phyloP scores from a whole-genome alignment of 176 grass and related monocot genomes.

The Oryza brachyantha region DNA sequence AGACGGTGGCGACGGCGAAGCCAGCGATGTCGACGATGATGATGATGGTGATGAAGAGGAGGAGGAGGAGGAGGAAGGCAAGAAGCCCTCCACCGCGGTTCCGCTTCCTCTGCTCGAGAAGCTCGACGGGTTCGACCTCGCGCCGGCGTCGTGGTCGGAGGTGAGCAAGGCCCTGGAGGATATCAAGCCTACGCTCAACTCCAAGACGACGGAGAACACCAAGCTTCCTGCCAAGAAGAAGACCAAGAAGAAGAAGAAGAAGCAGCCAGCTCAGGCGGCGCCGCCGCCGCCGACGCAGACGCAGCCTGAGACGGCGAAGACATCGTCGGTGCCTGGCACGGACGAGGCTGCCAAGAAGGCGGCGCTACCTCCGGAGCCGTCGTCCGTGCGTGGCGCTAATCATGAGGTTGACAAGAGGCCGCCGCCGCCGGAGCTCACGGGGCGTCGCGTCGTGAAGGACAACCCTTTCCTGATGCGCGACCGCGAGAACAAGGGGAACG shows the following conservation, averaged over 20 bases:
- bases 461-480: constrained; percentile 86
- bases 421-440: constrained; percentile 48
- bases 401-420: not conserved
- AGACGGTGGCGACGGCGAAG: not conserved
- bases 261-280: not conserved
- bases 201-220: not conserved
- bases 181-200: constrained; percentile 64
- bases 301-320: not conserved
- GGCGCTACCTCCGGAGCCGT: not conserved
- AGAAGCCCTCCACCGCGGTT: constrained; percentile 47
- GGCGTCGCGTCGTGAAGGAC: constrained; percentile 60
- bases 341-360: not conserved
- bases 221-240: constrained; percentile 32
- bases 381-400: not conserved
- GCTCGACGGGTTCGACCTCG: constrained; percentile 69
- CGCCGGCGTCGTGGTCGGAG: constrained; percentile 81
- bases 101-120: constrained; percentile 78
- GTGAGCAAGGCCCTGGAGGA: constrained; percentile 92
- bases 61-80: constrained; percentile 8
- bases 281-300: not conserved
- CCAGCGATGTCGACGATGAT: not conserved
- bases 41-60: not conserved
- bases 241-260: constrained; percentile 7
- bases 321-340: not conserved
- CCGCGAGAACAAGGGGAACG: constrained; percentile 44